phyloP scores from a whole-genome alignment of 2,329 filamentous ascomycete genomes.

The Cytospora piceae region DNA sequence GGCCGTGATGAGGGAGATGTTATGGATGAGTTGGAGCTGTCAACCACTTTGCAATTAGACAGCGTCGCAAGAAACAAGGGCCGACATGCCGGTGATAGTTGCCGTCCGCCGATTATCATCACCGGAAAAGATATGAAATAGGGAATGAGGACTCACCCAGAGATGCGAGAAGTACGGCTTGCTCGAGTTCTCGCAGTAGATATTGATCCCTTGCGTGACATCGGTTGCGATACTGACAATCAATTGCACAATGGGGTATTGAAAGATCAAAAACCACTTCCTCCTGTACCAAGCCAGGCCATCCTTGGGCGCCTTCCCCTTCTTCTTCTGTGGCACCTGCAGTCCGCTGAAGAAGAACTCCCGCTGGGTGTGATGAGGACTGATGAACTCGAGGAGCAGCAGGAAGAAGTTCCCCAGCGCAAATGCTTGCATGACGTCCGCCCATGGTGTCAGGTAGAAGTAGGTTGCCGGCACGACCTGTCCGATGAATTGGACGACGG shows the following conservation, averaged over 20 bases:
- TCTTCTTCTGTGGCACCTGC: slow-evolving; percentile 36
- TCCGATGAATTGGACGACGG: slow-evolving; percentile 44
- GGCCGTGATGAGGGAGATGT: slow-evolving; percentile 35
- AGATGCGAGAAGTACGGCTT: slow-evolving; percentile 39
- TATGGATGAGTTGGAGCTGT: slow-evolving; percentile 37
- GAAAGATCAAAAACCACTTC: slow-evolving; percentile 44
- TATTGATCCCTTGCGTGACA: slow-evolving; percentile 36
- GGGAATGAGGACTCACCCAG: slow-evolving; percentile 32
- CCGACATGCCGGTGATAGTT: too few species aligned
- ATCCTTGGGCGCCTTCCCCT: slow-evolving; percentile 31
- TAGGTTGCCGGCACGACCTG: slow-evolving; percentile 43
- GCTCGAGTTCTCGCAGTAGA: slow-evolving; percentile 39
- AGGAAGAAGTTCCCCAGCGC: slow-evolving; percentile 49
- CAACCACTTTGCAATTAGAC: slow-evolving; percentile 5
- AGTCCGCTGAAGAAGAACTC: slow-evolving; percentile 44
- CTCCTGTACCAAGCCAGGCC: slow-evolving; percentile 41
- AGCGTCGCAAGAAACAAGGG: not conserved
- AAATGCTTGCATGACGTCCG: slow-evolving; percentile 44
- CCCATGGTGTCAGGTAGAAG: slow-evolving; percentile 45
- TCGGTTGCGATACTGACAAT: slow-evolving; percentile 47
- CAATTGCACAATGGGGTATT: slow-evolving; percentile 44
- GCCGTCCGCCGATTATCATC: too few species aligned
- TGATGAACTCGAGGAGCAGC: slow-evolving; percentile 47
- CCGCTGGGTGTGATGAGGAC: slow-evolving; percentile 39
- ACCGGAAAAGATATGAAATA: too few species aligned